Evolutionary conservation across 169 alveolate species (phyloP).

Genomic region (Cardiosporidium cionae): DNA sequence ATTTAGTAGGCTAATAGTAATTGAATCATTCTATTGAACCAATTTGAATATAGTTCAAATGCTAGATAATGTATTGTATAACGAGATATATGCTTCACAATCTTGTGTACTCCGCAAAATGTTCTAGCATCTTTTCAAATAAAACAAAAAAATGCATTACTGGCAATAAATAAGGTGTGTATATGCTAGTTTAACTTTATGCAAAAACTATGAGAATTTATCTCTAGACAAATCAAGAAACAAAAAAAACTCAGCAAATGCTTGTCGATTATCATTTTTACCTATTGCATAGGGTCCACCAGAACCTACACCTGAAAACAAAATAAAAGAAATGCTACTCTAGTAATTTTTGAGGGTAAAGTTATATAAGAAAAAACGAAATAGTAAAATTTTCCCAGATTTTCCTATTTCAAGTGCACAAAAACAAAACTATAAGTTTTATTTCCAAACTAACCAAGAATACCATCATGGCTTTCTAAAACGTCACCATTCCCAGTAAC

Average conservation of each 20-base stretch:
- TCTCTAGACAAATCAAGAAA: neutral
- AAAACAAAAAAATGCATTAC: neutral
- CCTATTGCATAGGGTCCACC: constrained; percentile 71
- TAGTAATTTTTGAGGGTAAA: too few relatives aligned
- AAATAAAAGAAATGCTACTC: too few relatives aligned
- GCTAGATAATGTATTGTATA: neutral
- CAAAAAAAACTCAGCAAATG: neutral
- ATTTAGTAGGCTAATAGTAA: neutral
- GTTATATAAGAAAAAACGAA: too few relatives aligned
- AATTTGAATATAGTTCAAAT: neutral
- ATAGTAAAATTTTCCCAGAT: too few relatives aligned
- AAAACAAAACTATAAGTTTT: too few relatives aligned
- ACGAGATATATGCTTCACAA: neutral
- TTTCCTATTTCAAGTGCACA: too few relatives aligned
- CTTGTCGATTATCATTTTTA: neutral
- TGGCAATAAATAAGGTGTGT: neutral
- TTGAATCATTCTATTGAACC: too few relatives aligned
- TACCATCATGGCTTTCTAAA: constrained; percentile 63
- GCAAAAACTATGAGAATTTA: neutral
- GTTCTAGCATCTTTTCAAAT: neutral
- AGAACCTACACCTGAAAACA: constrained; percentile 72
- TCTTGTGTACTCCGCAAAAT: neutral
- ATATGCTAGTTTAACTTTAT: neutral
- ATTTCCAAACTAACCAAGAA: too few relatives aligned
- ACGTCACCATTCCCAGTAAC: constrained; percentile 71